A percentile compares a stretch with the other conserved stretches of the same genome.
These are phyloP conservation scores for Botryosphaeria dothidea DNA, from an alignment of 2,329 filamentous ascomycete species.

Conservation along the genomic window DNA sequence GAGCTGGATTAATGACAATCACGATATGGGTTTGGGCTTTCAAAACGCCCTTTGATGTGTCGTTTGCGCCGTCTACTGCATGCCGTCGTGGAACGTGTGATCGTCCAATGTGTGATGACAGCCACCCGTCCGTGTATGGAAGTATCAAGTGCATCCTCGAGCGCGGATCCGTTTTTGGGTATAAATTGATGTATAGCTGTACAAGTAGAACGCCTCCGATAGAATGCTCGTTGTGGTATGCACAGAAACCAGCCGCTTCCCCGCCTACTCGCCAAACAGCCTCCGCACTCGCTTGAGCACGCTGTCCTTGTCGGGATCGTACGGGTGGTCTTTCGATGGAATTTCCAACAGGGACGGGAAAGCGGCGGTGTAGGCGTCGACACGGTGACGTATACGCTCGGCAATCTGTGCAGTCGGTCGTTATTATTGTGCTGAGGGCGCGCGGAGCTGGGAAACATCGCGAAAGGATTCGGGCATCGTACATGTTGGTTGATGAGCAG, in stretches of 20 bases:
- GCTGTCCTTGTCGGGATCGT: conserved; percentile 98
- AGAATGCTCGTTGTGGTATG: background rate
- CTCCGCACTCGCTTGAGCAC: conserved; percentile 84
- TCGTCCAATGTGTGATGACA: background rate
- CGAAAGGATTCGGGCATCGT: conserved; percentile 32
- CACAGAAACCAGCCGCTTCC: background rate
- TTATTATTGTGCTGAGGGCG: background rate
- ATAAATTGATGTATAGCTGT: conserved; percentile 17
- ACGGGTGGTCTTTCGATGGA: conserved; percentile 97
- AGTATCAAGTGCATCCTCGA: background rate
- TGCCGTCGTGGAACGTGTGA: background rate
- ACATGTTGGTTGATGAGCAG: conserved; percentile 98
- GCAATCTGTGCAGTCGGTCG: conserved; percentile 65
- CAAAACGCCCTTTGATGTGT: too few relatives aligned
- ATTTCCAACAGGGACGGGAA: conserved; percentile 98
- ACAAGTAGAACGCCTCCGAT: conserved; percentile 14
- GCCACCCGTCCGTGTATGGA: background rate
- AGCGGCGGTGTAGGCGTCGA: conserved; percentile 89
- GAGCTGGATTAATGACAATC: conserved; percentile 8
- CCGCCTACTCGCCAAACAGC: conserved; percentile 67
- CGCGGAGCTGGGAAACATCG: conserved; percentile 45
- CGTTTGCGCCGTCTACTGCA: too few relatives aligned
- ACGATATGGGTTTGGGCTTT: background rate
- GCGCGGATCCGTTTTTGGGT: background rate
- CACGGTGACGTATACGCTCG: conserved; percentile 85